Conservation (phyloP, 108 stramenopile genomes). For the Chaetoceros tenuissimus region DNA sequence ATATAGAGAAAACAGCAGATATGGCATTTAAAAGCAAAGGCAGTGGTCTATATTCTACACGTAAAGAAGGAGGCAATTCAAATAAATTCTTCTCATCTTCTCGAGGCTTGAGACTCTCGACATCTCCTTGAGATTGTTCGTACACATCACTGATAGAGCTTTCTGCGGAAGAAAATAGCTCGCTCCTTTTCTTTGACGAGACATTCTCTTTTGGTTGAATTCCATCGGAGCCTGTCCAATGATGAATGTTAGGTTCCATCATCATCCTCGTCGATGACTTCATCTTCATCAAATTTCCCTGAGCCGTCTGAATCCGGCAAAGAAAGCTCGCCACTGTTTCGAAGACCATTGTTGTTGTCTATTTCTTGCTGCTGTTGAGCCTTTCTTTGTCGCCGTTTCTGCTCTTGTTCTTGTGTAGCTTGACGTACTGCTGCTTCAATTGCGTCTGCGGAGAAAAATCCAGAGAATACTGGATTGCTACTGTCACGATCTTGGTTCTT, state of each 20-base stretch:
- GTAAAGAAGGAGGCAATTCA: slow-evolving; percentile 35
- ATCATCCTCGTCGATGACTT: slow-evolving; percentile 33
- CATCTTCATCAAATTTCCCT: slow-evolving; percentile 1
- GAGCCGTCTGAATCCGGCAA: slow-evolving; percentile 4
- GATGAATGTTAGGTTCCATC: slow-evolving; percentile 73
- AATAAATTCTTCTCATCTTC: slow-evolving; percentile 52
- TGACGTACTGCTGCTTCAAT: slow-evolving; percentile 58
- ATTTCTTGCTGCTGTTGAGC: background rate
- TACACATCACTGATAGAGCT: background rate
- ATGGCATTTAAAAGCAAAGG: slow-evolving; percentile 16
- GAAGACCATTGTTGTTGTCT: background rate
- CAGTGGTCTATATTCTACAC: slow-evolving; percentile 38
- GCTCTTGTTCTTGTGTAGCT: slow-evolving; percentile 14
- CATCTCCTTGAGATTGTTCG: background rate
- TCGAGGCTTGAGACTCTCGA: slow-evolving; percentile 5
- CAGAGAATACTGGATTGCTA: slow-evolving; percentile 37
- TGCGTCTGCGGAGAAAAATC: slow-evolving; percentile 69
- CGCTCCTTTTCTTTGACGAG: background rate
- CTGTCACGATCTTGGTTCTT: slow-evolving; percentile 31
- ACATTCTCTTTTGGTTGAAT: slow-evolving; percentile 1
- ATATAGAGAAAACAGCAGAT: slow-evolving; percentile 18
- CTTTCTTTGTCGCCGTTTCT: background rate
- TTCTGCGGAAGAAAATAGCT: background rate
- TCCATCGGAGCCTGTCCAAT: too few species aligned
- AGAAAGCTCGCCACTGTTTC: background rate